Evolutionary conservation across 2,329 filamentous ascomycete genomes (phyloP).

Genomic region (Exophiala sideris): DNA sequence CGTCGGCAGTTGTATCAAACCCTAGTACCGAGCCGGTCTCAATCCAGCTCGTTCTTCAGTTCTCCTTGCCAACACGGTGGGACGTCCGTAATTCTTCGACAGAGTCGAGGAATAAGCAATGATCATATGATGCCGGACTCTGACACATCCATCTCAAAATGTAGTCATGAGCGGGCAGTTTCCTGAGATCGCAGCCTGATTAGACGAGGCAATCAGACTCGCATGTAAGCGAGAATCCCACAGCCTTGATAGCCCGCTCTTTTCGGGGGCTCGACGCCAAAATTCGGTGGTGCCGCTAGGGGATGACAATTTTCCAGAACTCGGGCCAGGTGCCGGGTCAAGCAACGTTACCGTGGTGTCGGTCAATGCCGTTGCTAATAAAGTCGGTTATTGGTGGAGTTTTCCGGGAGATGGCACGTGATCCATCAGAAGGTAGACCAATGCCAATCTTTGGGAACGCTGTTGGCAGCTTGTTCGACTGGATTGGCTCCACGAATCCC

Average conservation of each 20-base stretch:
- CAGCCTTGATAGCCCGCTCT: background rate
- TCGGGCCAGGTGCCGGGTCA: no score
- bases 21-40: no score
- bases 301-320: background rate
- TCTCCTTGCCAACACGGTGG: no score
- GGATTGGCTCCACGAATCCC: constrained; percentile 32
- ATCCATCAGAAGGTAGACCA: constrained; percentile 58
- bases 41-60: no score
- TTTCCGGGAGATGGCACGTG: background rate
- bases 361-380: background rate
- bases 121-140: background rate
- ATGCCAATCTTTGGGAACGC: constrained; percentile 58
- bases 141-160: background rate
- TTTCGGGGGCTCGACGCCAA: background rate
- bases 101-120: no score
- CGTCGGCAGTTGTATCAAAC: no score
- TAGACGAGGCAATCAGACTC: constrained; percentile 6
- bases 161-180: background rate
- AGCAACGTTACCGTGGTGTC: no score
- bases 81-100: no score
- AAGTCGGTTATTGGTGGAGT: background rate
- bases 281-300: background rate
- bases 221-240: constrained; percentile 10
- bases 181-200: background rate
- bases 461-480: constrained; percentile 49